Conservation (phyloP, 2,329 filamentous ascomycete genomes). For the Aspergillus piperis region DNA sequence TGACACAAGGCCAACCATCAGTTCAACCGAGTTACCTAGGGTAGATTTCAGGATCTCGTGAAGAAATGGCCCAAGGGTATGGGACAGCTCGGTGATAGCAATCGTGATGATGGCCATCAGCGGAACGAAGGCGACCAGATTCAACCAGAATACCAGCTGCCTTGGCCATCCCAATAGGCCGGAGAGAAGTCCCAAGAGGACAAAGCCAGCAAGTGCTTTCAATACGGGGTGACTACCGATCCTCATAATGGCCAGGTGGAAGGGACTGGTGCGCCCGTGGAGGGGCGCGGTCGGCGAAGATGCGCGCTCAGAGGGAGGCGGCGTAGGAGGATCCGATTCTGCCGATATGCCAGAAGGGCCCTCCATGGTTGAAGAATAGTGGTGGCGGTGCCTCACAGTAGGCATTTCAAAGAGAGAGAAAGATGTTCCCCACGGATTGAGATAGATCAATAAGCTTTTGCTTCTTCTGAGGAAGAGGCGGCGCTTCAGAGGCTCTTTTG, state of each 20-base stretch:
- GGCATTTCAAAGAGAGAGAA: not conserved
- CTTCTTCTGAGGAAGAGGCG: not conserved
- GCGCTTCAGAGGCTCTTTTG: not conserved
- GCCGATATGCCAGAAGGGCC: not conserved
- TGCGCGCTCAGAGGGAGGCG: not conserved
- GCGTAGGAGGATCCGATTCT: not conserved
- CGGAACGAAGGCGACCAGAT: conserved; percentile 83
- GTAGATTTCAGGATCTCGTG: conserved; percentile 82
- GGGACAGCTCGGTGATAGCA: conserved; percentile 77
- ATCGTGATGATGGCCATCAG: conserved; percentile 76
- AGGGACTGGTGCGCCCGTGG: not conserved
- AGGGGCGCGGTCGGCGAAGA: not conserved
- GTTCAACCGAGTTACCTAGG: conserved; percentile 80
- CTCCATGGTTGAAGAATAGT: not conserved
- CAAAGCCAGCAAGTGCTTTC: conserved; percentile 71
- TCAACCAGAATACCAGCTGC: conserved; percentile 71
- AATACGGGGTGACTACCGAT: conserved; percentile 44
- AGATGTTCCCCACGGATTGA: not conserved
- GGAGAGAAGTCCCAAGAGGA: conserved; percentile 66
- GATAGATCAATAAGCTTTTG: not conserved
- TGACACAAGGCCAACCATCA: conserved; percentile 76
- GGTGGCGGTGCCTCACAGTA: conserved; percentile 3
- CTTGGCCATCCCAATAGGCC: conserved; percentile 60
- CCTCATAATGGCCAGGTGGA: not conserved
- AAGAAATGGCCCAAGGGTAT: conserved; percentile 64